Base-by-base conservation (phyloP, 805 yeast species). In the Yamadazyma kitorensis region DNA sequence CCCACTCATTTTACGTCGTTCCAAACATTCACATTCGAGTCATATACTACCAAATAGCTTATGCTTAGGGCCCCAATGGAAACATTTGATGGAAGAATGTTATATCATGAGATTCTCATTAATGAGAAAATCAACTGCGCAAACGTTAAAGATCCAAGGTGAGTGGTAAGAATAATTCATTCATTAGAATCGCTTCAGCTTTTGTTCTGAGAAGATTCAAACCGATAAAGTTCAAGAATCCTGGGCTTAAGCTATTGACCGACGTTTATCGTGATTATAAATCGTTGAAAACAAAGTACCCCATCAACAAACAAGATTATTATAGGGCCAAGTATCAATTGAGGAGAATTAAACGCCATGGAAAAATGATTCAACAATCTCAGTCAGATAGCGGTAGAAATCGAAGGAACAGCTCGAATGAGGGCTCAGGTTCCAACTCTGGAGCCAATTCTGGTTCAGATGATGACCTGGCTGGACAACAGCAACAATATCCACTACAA, bases 161-260 rank as follows among this genome's bases (percentile, higher is more conserved):
- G 54, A 39, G 40, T 33, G 47, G 42, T 33, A 38, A 31, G 27
- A 34, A 37, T 14, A 17, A 38, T 25, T 29, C 34, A 19, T 31
- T 51, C 9, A 15, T 47, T 16, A 45, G 45, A 30, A 41, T 47
- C 31, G 52, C 54, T n/a, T 39, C 54, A 12, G 48, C 47, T 34
- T 43, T 41, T 15, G 29, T 45, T 27, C 37, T 42, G 19, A 13
- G n/a, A 14, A 23, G 7, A 7, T 20, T 57, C 46, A 47, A 45
- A 34, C 21, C 28, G 14, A 25, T 34, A 7, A 29, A 34, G 17
- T 5, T 18, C 12, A 34, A 34, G n/a, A n/a, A n/a, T n/a, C n/a
- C n/a, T n/a, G n/a, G n/a, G n/a, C n/a, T n/a, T n/a, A n/a, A n/a
- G n/a, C n/a, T n/a, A n/a, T n/a, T n/a, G n/a, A n/a, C n/a, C n/a